A percentile compares a stretch with the other conserved stretches of the same genome.
phyloP scores from a whole-genome alignment of 2,329 filamentous ascomycete genomes.

The Pseudogymnoascus sp. region DNA sequence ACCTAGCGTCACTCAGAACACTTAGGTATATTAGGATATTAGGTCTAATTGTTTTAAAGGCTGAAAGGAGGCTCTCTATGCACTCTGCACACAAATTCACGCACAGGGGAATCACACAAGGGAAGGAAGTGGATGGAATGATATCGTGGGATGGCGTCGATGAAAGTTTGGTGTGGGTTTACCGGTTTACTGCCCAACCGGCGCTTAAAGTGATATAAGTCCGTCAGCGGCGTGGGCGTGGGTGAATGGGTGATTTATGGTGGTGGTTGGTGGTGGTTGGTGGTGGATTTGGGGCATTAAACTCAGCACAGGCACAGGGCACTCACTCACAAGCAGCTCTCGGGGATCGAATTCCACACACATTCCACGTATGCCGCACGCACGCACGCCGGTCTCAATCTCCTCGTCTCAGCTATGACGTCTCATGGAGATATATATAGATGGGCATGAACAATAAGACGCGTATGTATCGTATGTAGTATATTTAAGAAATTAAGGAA shows the following conservation, averaged over 20 bases:
- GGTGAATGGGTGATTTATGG: no score
- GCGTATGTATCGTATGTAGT: background rate
- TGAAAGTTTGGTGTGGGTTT: background rate
- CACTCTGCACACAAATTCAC: background rate
- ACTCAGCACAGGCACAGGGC: background rate
- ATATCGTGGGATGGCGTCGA: background rate
- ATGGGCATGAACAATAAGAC: background rate
- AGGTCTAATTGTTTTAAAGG: no score
- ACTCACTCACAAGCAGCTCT: background rate
- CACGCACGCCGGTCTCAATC: background rate
- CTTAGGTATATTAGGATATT: no score
- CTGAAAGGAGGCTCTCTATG: background rate
- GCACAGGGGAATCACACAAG: background rate
- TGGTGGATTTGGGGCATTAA: background rate
- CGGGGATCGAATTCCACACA: background rate
- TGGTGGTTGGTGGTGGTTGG: background rate
- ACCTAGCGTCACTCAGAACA: background rate
- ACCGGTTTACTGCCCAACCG: background rate
- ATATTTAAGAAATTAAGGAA: background rate
- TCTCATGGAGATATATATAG: background rate
- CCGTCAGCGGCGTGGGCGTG: background rate
- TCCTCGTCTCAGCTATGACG: background rate
- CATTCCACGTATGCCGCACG: background rate
- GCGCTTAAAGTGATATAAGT: background rate
- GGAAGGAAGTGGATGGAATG: background rate